Evolutionary conservation across 208 protist genomes (phyloP).

Genomic region (Porcisia deanei): DNA sequence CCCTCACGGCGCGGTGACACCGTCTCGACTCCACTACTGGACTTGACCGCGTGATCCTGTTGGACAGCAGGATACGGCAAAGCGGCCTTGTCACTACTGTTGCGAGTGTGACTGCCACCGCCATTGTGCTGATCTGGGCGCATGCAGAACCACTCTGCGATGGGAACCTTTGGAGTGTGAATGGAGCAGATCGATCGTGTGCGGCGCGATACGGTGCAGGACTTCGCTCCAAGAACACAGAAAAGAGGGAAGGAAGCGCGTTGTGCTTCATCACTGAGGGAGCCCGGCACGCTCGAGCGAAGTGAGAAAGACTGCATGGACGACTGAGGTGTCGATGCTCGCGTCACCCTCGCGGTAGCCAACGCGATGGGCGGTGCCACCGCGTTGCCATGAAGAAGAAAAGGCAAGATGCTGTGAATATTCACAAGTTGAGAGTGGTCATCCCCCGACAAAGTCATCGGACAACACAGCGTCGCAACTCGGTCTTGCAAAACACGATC

Average conservation of each 20-base stretch:
- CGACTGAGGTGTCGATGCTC: neutral
- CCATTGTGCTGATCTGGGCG: neutral
- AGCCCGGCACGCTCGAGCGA: neutral
- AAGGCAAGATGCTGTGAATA: constrained; percentile 29
- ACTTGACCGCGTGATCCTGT: neutral
- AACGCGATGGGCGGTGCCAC: neutral
- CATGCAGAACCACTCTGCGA: constrained; percentile 3
- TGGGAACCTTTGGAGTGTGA: constrained; percentile 7
- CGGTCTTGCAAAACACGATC: constrained; percentile 25
- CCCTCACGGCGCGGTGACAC: neutral
- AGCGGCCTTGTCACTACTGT: neutral
- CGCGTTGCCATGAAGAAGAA: constrained; percentile 33
- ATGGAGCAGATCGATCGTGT: constrained; percentile 22
- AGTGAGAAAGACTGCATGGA: neutral
- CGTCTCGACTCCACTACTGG: neutral
- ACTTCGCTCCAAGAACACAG: constrained; percentile 19
- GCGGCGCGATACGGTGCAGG: constrained; percentile 19
- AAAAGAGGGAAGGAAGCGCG: constrained; percentile 26
- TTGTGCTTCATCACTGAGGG: constrained; percentile 6
- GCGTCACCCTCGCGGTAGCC: no score
- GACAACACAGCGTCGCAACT: constrained; percentile 25
- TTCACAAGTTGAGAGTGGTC: constrained; percentile 3
- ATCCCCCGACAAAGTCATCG: neutral
- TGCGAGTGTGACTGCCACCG: neutral
- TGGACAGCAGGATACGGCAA: neutral